Conservation (phyloP, 345 rosid species). For the Syzygium oleosum region DNA sequence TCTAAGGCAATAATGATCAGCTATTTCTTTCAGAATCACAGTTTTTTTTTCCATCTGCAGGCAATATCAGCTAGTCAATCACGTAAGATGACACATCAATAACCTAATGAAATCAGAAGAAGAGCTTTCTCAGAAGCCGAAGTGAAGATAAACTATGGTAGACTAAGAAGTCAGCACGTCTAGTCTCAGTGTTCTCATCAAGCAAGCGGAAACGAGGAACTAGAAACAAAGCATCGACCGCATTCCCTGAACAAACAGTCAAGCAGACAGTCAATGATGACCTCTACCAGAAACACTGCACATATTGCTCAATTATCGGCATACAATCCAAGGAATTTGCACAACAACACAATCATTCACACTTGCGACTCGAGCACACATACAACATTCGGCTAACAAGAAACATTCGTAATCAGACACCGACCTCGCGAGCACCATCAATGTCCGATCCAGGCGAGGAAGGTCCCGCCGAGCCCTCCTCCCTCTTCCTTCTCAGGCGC, state of each 20-base stretch:
- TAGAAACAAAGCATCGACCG: not conserved
- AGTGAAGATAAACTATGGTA: too few relatives aligned
- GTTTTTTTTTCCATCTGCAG: not conserved
- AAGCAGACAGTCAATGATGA: not conserved
- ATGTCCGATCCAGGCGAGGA: conserved; percentile 13
- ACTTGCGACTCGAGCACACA: too few relatives aligned
- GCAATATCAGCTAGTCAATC: not conserved
- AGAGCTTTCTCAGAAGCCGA: not conserved
- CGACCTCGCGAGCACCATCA: not conserved
- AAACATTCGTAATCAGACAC: not conserved
- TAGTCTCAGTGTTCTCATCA: not conserved
- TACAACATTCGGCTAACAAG: not conserved
- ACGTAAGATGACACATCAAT: not conserved
- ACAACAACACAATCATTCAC: not conserved
- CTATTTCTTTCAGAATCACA: not conserved
- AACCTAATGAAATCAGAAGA: not conserved
- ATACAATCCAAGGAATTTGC: not conserved
- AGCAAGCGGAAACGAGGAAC: not conserved
- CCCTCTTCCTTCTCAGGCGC: conserved; percentile 33
- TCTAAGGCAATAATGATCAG: not conserved
- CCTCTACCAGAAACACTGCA: not conserved
- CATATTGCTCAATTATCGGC: not conserved
- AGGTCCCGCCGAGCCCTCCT: conserved; percentile 4
- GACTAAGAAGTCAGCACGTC: too few relatives aligned
- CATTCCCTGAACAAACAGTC: not conserved